A percentile compares a stretch with the other conserved stretches of the same genome.
Evolutionary conservation across 1,284 basidiomycete species (phyloP).

Genomic region (Grifola frondosa): DNA sequence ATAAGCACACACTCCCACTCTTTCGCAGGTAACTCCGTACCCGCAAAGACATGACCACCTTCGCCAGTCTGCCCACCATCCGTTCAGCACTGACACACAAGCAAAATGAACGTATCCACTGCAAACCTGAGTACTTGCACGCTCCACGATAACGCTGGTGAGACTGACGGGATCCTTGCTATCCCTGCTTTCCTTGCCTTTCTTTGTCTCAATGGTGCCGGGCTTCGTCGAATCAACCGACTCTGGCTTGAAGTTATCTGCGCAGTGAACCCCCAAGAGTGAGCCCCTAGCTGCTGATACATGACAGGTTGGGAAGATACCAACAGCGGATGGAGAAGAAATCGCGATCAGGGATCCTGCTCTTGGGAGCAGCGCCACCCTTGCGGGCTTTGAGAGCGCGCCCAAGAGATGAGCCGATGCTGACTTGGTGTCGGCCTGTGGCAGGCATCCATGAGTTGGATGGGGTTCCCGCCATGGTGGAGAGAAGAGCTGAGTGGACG

Average conservation of each 20-base stretch:
- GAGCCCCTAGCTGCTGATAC: not conserved
- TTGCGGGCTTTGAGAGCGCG: constrained; percentile 62
- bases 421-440: constrained; percentile 51
- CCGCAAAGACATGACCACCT: constrained; percentile 53
- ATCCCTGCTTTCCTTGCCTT: constrained; percentile 45
- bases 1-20: constrained; percentile 75
- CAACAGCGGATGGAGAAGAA: constrained; percentile 73
- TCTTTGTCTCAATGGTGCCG: constrained; percentile 60
- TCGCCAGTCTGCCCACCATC: constrained; percentile 40
- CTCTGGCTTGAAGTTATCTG: constrained; percentile 75
- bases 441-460: constrained; percentile 55
- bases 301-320: constrained; percentile 27
- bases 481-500: constrained; percentile 1
- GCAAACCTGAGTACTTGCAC: constrained; percentile 58
- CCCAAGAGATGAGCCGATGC: constrained; percentile 55
- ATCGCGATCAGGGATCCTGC: constrained; percentile 55
- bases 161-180: constrained; percentile 10
- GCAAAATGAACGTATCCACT: not conserved
- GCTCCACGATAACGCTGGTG: constrained; percentile 56
- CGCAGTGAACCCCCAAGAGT: not conserved
- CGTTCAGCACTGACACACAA: constrained; percentile 1
- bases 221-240: constrained; percentile 63
- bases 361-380: constrained; percentile 36
- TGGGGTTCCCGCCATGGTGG: constrained; percentile 36
- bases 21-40: constrained; percentile 54